Evolutionary conservation across 257 asterid genomes (phyloP), one percentile per base, ranked within the genome.

Genomic region (Lavandula angustifolia): DNA sequence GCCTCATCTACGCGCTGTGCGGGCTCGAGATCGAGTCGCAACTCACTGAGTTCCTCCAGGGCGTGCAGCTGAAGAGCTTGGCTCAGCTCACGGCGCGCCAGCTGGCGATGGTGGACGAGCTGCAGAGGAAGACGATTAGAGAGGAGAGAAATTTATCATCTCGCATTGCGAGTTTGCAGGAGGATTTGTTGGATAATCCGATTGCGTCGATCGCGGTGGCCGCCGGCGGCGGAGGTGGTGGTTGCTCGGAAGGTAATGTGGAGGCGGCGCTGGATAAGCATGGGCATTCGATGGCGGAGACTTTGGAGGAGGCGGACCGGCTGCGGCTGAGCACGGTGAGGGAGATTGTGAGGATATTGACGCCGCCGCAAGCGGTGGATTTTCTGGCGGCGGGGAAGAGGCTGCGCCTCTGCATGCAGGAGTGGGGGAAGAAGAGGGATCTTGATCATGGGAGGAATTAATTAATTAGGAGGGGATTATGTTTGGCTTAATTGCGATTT

Each of bases 361-460:
- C 70, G 41, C 95, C 87, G n/a, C 17, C n/a, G 65, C 87, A 84
- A 67, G 86, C 82, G 6, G 88, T 77, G 75, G 81, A 77, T 2
- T 77, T 79, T 49, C 70, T 84, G 42, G 80, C 84, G 42, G 84
- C 81, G 43, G 70, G 78, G 4, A 84, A 77, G 74, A 81, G 66
- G 54, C 73, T 75, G 4, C 71, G 73, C 27, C 76, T 81, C 8
- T 81, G 84, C 73, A 47, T 79, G 60, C 76, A 53, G 22, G 73
- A 67, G 5, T 84, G 90, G 87, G 91, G 85, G 43, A 37, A 11
- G 69, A 75, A 75, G 78, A 77, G 81, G 11, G 84, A 80, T 40
- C 82, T 58, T 0, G 76, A 77, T 10, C 82, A 77, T 34, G 82
- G 73, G 3, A 60, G 76, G 66, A 56, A 63, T 5, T 67, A 66